These are phyloP conservation scores for Raddia distichophylla DNA, from an alignment of 176 grass and related monocot genomes.

Conservation along the genomic window DNA sequence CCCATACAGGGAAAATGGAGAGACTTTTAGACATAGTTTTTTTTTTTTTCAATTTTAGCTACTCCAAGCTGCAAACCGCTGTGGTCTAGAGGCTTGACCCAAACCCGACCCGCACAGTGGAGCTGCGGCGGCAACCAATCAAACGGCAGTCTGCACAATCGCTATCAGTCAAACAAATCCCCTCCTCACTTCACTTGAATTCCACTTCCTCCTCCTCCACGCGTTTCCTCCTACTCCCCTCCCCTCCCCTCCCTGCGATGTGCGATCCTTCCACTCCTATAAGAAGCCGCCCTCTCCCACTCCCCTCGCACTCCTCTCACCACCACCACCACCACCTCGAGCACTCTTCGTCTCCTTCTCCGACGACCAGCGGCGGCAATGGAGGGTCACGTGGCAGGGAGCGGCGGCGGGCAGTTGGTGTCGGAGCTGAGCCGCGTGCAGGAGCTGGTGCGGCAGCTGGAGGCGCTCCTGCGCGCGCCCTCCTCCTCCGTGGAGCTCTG, in stretches of 20 bases:
- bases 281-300: slow-evolving; percentile 7
- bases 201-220: background rate
- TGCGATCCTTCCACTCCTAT: background rate
- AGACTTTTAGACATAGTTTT: too few relatives aligned
- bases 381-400: slow-evolving; percentile 27
- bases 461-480: slow-evolving; percentile 43
- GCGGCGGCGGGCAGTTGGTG: slow-evolving; percentile 21
- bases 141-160: slow-evolving; percentile 14
- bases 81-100: too few relatives aligned
- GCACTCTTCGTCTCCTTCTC: background rate
- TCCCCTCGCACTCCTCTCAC: background rate
- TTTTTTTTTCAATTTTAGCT: too few relatives aligned
- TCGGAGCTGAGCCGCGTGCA: slow-evolving; percentile 54
- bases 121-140: slow-evolving; percentile 30
- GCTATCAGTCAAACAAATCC: slow-evolving; percentile 42
- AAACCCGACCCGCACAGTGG: background rate
- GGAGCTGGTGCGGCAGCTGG: slow-evolving; percentile 54
- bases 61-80: too few relatives aligned
- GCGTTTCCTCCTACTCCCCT: background rate
- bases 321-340: background rate
- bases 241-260: rapidly evolving
- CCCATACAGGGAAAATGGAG: too few relatives aligned
- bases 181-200: slow-evolving; percentile 34
- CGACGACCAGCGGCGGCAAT: slow-evolving; percentile 17
- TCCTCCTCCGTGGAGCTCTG: slow-evolving; percentile 38